These are phyloP conservation scores for Clausena lansium DNA, from an alignment of 345 rosid species.

Conservation along the genomic window DNA sequence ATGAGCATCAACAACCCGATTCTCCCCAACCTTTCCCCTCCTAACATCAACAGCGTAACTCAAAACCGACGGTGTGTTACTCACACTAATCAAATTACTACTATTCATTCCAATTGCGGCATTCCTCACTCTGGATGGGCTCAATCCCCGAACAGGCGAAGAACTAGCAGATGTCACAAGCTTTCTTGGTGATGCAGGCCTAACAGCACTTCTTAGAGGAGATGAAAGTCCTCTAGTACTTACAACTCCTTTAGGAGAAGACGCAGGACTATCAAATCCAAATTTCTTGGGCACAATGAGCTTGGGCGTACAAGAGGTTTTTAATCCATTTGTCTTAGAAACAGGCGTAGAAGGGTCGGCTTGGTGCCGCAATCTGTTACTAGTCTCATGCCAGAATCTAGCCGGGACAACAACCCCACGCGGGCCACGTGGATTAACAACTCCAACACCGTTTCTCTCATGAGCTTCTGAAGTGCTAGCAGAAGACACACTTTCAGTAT, in stretches of 20 bases:
- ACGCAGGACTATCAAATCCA: conserved; percentile 47
- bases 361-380: conserved; percentile 42
- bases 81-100: conserved; percentile 38
- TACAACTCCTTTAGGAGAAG: conserved; percentile 52
- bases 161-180: conserved; percentile 41
- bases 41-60: conserved; percentile 83
- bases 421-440: conserved; percentile 29
- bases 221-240: conserved; percentile 54
- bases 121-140: conserved; percentile 69
- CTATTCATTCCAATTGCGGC: conserved; percentile 24
- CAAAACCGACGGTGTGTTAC: conserved; percentile 57
- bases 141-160: conserved; percentile 63
- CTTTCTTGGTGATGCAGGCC: conserved; percentile 76
- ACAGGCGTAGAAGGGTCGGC: conserved; percentile 44
- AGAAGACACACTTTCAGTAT: conserved; percentile 85
- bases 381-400: conserved; percentile 55
- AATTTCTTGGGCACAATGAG: conserved; percentile 40
- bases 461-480: conserved; percentile 53
- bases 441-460: conserved; percentile 25
- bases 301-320: conserved; percentile 35
- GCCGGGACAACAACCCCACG: conserved; percentile 48
- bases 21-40: conserved; percentile 70
- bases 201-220: conserved; percentile 47
- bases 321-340: conserved; percentile 34
- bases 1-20: conserved; percentile 62